Evolutionary conservation across 129 eudicot genomes (phyloP).

Genomic region (Chrysanthemum makinoi): DNA sequence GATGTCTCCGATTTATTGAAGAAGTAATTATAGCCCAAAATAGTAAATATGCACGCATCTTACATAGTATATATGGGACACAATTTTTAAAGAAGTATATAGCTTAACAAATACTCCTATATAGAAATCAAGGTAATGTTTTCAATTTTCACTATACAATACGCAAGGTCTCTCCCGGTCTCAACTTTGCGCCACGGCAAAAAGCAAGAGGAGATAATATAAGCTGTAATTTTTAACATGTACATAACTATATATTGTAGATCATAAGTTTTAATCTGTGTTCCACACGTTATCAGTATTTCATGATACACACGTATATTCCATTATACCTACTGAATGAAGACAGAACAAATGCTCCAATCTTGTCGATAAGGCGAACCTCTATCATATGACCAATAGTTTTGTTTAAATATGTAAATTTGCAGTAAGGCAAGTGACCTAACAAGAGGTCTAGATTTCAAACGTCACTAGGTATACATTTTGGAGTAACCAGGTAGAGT

Average conservation of each 20-base stretch:
- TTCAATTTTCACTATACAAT: neutral
- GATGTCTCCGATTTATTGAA: slow-evolving; percentile 37
- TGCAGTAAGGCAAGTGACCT: too few species aligned
- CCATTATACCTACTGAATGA: too few species aligned
- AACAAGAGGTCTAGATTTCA: too few species aligned
- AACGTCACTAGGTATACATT: too few species aligned
- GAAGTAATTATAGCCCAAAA: slow-evolving; percentile 27
- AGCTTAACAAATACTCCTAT: neutral
- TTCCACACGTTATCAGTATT: too few species aligned
- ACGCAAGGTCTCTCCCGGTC: neutral
- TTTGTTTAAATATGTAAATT: too few species aligned
- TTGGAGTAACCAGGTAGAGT: too few species aligned
- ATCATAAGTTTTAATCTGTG: neutral
- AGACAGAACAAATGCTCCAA: too few species aligned
- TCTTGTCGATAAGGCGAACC: too few species aligned
- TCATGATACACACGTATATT: too few species aligned
- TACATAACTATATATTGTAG: neutral
- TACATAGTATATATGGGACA: neutral
- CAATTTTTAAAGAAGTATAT: neutral
- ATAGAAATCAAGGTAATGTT: neutral
- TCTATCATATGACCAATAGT: too few species aligned
- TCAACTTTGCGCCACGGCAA: neutral
- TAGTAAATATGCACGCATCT: neutral
- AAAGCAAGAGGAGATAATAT: slow-evolving; percentile 6
- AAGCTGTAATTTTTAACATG: neutral